These are phyloP conservation scores for Lachancea cidri DNA, from an alignment of 805 yeast species.

Conservation along the genomic window DNA sequence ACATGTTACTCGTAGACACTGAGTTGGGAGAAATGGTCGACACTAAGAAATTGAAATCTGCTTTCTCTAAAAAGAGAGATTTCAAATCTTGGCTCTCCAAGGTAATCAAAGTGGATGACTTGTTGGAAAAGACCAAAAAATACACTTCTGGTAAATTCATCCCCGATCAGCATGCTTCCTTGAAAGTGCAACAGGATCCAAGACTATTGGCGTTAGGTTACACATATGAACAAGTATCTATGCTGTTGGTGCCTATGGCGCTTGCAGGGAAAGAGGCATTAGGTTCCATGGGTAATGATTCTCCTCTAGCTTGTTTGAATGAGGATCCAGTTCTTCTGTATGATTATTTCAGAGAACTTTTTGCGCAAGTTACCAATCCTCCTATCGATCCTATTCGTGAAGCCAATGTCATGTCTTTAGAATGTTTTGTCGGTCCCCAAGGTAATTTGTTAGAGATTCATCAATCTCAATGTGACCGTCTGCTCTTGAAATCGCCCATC, in stretches of 20 bases:
- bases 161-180: conserved; percentile 24
- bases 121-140: conserved; percentile 47
- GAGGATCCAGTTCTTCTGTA: conserved; percentile 86
- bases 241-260: conserved; percentile 91
- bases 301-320: conserved; percentile 90
- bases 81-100: conserved; percentile 92
- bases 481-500: conserved; percentile 78
- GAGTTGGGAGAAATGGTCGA: conserved; percentile 89
- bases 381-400: conserved; percentile 98
- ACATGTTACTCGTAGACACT: conserved; percentile 93
- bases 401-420: conserved; percentile 93
- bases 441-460: conserved; percentile 82
- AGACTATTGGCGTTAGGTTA: conserved; percentile 83
- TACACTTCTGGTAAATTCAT: conserved; percentile 30
- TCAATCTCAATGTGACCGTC: conserved; percentile 85
- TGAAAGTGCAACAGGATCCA: conserved; percentile 69
- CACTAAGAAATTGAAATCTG: conserved; percentile 77
- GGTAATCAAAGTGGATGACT: conserved; percentile 76
- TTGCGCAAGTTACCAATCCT: conserved; percentile 98
- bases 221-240: conserved; percentile 85
- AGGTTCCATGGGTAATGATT: conserved; percentile 98
- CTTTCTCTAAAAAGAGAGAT: conserved; percentile 78
- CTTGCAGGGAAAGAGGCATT: conserved; percentile 85
- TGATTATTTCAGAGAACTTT: conserved; percentile 92
- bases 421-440: conserved; percentile 75